phyloP scores from a whole-genome alignment of 192 early-diverging fungal species.

The Entomortierella chlamydospora region DNA sequence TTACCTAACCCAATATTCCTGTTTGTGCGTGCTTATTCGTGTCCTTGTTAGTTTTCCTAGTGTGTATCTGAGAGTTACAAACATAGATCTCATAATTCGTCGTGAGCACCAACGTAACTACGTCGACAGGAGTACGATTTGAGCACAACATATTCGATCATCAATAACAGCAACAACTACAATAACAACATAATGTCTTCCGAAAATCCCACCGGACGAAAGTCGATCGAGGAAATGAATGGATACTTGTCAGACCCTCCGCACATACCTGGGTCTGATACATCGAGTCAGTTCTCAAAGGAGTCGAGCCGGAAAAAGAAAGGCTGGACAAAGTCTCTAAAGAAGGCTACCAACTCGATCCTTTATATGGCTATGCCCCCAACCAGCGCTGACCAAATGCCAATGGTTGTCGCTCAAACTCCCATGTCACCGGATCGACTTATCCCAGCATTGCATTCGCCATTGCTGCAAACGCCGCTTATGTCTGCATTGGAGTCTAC shows the following conservation, averaged over 20 bases:
- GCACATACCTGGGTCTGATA: constrained; percentile 2
- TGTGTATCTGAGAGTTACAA: too few relatives aligned
- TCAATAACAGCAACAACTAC: not conserved
- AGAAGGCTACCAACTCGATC: constrained; percentile 52
- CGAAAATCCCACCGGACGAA: constrained; percentile 5
- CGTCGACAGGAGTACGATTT: too few relatives aligned
- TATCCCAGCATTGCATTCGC: constrained; percentile 25
- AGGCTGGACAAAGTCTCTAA: constrained; percentile 46
- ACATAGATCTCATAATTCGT: too few relatives aligned
- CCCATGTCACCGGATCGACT: constrained; percentile 50
- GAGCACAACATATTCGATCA: too few relatives aligned
- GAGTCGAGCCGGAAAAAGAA: constrained; percentile 33
- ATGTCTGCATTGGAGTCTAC: not conserved
- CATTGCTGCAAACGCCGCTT: constrained; percentile 13
- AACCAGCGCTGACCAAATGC: constrained; percentile 31
- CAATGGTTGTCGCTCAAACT: constrained; percentile 50
- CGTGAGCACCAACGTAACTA: too few relatives aligned
- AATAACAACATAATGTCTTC: constrained; percentile 10
- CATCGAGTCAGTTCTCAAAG: constrained; percentile 36
- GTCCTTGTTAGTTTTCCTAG: too few relatives aligned
- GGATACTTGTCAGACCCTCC: constrained; percentile 1
- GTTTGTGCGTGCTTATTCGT: too few relatives aligned
- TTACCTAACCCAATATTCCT: too few relatives aligned
- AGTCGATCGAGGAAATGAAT: not conserved
- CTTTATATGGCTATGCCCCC: constrained; percentile 54